Base-by-base conservation (phyloP, 75 land plant genomes). In the Larix kaempferi region DNA sequence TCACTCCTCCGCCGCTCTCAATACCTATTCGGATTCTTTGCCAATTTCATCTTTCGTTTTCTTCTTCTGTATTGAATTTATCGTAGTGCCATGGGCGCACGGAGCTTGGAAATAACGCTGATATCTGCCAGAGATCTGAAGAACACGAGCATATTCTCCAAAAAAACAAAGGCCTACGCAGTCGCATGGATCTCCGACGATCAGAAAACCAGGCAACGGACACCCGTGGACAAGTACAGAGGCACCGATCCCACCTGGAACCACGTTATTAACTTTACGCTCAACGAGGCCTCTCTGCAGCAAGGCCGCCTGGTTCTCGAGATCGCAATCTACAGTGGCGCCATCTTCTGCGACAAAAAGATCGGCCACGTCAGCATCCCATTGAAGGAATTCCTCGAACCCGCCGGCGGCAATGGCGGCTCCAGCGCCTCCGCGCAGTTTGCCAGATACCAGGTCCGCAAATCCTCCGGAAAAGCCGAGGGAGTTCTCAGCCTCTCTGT, bases 301-400 rank as follows among this genome's bases (percentile, higher is more conserved):
- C 16, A 64, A 16, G 67, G 67, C 5, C 4, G 67, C 3, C 67
- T 64, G 0, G 76, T 61, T 62, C 67, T 82, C 56, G 61, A 59
- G 23, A 15, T 85, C 76, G 67, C 54, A 22, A 54, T 85, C 71
- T 65, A 64, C 35, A 22, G 77, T 41, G 76, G 73, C 21, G 56
- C 75, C 21, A 19, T 63, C 29, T 57, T 89, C n/a, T 86, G 88
- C 74, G 86, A 90, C 39, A 69, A 60, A 6, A 84, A 90, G 26
- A 63, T 91, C 71, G 90, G 93, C 63, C 84, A 81, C 33, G 85
- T 88, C 26, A 57, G 67, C 52, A 78, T 91, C 27, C 71, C 61
- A 73, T 52, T 35, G 57, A 77, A 21, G 59, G 77, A 35, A 59
- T 60, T 74, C 39, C 14, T 71, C 75, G 39, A 25, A 65, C 7